Evolutionary conservation across 108 stramenopile species (phyloP).

Genomic region (Mediolabrus comicus): DNA sequence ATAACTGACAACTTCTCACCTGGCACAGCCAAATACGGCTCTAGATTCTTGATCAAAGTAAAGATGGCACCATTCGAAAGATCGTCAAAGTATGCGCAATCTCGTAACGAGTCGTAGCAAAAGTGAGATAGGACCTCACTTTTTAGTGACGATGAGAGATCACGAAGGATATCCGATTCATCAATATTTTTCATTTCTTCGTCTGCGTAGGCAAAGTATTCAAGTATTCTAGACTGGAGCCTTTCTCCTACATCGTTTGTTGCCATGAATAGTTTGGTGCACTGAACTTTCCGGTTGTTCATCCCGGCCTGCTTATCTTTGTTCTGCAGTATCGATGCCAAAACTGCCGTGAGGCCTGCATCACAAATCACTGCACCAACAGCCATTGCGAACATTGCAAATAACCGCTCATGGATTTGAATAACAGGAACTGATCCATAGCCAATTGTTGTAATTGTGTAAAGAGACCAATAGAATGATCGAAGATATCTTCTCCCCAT

Average conservation of each 20-base stretch:
- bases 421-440: conserved; percentile 52
- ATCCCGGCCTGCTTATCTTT: conserved; percentile 54
- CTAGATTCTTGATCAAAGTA: conserved; percentile 32
- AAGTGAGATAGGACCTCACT: conserved; percentile 37
- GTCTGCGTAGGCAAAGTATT: conserved; percentile 48
- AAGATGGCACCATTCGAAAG: conserved; percentile 40
- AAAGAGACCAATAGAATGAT: conserved; percentile 53
- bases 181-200: conserved; percentile 48
- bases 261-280: conserved; percentile 47
- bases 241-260: conserved; percentile 15
- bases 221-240: conserved; percentile 22
- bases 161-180: conserved; percentile 28
- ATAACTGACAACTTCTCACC: conserved; percentile 43
- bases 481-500: conserved; percentile 35
- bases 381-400: conserved; percentile 57
- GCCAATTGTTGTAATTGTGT: conserved; percentile 58
- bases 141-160: conserved; percentile 33
- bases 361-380: conserved; percentile 64
- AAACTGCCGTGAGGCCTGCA: conserved; percentile 60
- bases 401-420: conserved; percentile 49
- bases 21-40: conserved; percentile 45
- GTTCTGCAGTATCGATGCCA: conserved; percentile 46
- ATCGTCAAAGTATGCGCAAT: conserved; percentile 31
- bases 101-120: conserved; percentile 42
- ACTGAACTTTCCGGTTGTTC: conserved; percentile 47